These are phyloP conservation scores for Oryza meyeriana DNA, from an alignment of 176 grass and related monocot genomes.

Conservation along the genomic window DNA sequence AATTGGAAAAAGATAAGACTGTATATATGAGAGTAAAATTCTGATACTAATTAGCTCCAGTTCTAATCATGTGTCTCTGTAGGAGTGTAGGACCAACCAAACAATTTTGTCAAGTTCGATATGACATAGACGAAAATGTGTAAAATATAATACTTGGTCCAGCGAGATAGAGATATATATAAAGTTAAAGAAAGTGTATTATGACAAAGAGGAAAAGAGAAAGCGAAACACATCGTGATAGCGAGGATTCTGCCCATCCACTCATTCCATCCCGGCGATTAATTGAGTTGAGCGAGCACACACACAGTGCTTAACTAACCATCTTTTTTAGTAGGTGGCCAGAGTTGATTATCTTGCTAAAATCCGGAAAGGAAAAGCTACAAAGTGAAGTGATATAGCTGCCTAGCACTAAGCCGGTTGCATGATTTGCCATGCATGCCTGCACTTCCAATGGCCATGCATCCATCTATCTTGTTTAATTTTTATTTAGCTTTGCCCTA, in stretches of 20 bases:
- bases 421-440: neutral
- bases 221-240: neutral
- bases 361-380: neutral
- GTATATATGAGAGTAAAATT: neutral
- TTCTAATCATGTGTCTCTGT: neutral
- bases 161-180: neutral
- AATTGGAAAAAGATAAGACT: neutral
- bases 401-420: constrained; percentile 11
- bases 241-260: neutral
- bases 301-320: constrained; percentile 11
- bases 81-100: neutral
- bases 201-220: neutral
- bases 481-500: neutral
- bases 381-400: neutral
- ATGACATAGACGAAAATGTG: neutral
- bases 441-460: constrained; percentile 3
- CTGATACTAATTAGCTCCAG: neutral
- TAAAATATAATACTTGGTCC: neutral
- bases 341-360: neutral
- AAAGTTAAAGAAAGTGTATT: neutral
- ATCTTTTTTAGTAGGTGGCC: constrained; percentile 19
- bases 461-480: neutral
- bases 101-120: neutral
- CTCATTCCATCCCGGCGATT: neutral
- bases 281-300: neutral